Evolutionary conservation across 768 basidiomycete genomes (phyloP).

Genomic region (Termitomyces sp.): DNA sequence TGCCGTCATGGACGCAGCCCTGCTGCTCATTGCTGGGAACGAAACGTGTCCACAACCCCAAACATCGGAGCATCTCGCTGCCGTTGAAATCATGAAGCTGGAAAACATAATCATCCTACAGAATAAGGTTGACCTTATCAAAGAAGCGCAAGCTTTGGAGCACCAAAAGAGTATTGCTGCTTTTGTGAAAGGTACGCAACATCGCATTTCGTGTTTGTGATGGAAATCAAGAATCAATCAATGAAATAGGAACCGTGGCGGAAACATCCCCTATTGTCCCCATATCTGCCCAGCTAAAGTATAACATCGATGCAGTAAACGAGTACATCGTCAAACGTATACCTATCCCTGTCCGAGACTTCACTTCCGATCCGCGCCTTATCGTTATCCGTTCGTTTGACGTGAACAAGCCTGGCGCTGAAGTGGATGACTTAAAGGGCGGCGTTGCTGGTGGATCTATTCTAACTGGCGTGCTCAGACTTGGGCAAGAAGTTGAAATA

Average conservation of each 20-base stretch:
- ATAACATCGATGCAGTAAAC: conserved; percentile 99
- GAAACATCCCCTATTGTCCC: conserved; percentile 97
- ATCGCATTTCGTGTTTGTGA: conserved; percentile 10
- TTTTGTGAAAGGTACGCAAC: conserved; percentile 79
- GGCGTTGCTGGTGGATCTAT: conserved; percentile 98
- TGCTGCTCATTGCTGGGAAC: conserved; percentile 93
- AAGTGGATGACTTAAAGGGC: conserved; percentile 95
- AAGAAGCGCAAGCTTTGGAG: conserved; percentile 89
- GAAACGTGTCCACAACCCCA: conserved; percentile 99
- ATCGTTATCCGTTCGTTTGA: conserved; percentile 99
- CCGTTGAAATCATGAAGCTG: conserved; percentile 99
- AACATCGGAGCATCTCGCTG: conserved; percentile 96
- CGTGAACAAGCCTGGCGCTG: conserved; percentile 98
- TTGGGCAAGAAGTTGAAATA: conserved; percentile 95
- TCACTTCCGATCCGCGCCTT: conserved; percentile 83
- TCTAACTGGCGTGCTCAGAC: conserved; percentile 81
- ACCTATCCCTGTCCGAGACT: conserved; percentile 91
- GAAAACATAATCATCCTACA: conserved; percentile 97
- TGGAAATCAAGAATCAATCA: neutral
- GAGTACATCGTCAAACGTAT: conserved; percentile 98
- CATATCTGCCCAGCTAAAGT: conserved; percentile 97
- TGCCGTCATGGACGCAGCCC: conserved; percentile 98
- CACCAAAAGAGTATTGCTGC: conserved; percentile 94
- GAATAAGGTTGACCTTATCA: conserved; percentile 98
- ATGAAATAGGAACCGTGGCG: conserved; percentile 84